Evolutionary conservation across 331 rosid genomes (phyloP).

Genomic region (Saraca asoca): DNA sequence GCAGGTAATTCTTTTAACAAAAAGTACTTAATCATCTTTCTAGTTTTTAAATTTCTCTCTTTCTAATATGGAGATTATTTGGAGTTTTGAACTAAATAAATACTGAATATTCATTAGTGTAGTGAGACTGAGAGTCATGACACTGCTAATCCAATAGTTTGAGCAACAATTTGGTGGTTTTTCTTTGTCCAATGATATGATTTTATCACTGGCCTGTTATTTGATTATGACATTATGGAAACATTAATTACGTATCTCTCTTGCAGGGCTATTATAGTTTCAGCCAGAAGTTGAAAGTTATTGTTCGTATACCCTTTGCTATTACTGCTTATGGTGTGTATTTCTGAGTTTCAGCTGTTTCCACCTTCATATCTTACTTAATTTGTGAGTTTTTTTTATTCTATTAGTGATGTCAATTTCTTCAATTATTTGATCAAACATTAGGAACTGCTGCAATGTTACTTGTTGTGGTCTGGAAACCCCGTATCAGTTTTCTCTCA

Average conservation of each 20-base stretch:
- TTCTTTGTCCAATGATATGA: slow-evolving; percentile 8
- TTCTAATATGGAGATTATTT: slow-evolving; percentile 12
- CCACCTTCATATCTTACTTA: slow-evolving; percentile 10
- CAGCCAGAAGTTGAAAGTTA: slow-evolving; percentile 98
- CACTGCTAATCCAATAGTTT: slow-evolving; percentile 9
- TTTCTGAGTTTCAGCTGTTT: slow-evolving; percentile 25
- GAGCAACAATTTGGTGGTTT: background rate
- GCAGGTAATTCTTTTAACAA: slow-evolving; percentile 56
- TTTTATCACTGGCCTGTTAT: slow-evolving; percentile 16
- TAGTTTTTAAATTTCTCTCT: slow-evolving; percentile 29
- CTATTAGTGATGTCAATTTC: slow-evolving; percentile 20
- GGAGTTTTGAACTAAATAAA: background rate
- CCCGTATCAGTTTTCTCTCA: slow-evolving; percentile 67
- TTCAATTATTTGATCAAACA: slow-evolving; percentile 33
- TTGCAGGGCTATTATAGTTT: slow-evolving; percentile 95
- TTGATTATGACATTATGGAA: slow-evolving; percentile 11
- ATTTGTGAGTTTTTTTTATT: background rate
- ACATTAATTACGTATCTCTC: background rate
- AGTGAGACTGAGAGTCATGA: slow-evolving; percentile 15
- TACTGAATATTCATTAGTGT: slow-evolving; percentile 8
- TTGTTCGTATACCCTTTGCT: slow-evolving; percentile 90
- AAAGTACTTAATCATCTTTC: slow-evolving; percentile 6
- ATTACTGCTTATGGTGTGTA: slow-evolving; percentile 86
- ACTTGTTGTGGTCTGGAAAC: slow-evolving; percentile 91
- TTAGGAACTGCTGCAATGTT: slow-evolving; percentile 97